Base-by-base conservation (phyloP, 345 rosid species). In the Theobroma cacao region DNA sequence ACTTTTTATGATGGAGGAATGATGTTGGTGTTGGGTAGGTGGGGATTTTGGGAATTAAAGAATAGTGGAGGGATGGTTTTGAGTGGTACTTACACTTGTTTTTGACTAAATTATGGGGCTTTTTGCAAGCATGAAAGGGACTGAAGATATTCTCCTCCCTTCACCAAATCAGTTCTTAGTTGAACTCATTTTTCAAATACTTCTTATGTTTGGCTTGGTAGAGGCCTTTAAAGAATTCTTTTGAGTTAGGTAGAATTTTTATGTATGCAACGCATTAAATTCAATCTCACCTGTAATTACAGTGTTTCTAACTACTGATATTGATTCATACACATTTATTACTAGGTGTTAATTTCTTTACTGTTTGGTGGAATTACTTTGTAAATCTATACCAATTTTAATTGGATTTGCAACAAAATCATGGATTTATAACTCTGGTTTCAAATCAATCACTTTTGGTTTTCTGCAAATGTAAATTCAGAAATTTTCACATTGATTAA, bases 1-100 rank as follows among this genome's bases (percentile, higher is more conserved):
- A 75, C 74, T 62, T 41, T n/a, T 81, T 80, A 22, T 48, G 34
- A 79, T 79, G 79, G 71, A 56, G 61, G 53, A n/a, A 76, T 78
- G 78, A 84, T 38, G 48, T n/a, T 82, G 78, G 34, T 72, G 79
- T 72, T 67, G 12, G 76, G 78, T 72, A 30, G 62, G 34, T 72
- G 56, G 74, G 64, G 69, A 72, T 31, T 31, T 60, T 59, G 13
- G 38, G 55, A 17, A n/a, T 7, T 75, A 74, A 52, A 74, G 64
- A 73, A 40, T 30, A 50, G 56, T 26, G 66, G 58, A 34, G 26
- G 26, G 52, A 33, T 17, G 34, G 69, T 15, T 41, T 64, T 34
- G 56, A n/a, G 26, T 67, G 76, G 60, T 48, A 26, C 45, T 77
- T 52, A 64, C 74, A 26, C 26, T 58, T 22, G 34, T 59, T 45